Evolutionary conservation across 2,329 filamentous ascomycete species (phyloP), one percentile per base, ranked within the genome.

Genomic region (Penicillium psychrosexuale): DNA sequence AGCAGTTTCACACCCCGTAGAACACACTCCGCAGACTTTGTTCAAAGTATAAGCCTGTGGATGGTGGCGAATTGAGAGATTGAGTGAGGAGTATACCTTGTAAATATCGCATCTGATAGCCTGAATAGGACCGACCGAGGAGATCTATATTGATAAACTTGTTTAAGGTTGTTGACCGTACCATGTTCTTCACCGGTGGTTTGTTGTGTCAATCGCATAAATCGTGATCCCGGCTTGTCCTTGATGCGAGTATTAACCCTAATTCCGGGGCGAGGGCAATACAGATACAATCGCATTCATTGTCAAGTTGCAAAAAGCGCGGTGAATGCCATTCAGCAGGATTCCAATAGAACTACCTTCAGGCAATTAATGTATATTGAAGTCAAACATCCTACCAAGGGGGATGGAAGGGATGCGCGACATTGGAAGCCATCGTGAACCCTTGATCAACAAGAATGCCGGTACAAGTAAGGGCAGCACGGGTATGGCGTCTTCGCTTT

Each of bases 401-500:
- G 61, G 57, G 34, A 55, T 51, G 51, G 34, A 64, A 65, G 63
- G 63, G 63, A 65, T 65, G 53, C 62, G 60, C 62, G 62, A 64
- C 61, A 64, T 64, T 61, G 60, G 57, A 55, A 34, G 48, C 43
- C 59, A 60, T 64, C 58, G 61, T 56, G 55, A 53, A 48, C 62
- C 63, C 63, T 65, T 62, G 62, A 65, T 65, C 55, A 52, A 52
- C 53, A 39, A 51, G 48, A 62, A 64, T 55, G 52, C n/a, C 28
- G 43, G 63, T 64, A 54, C 49, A 64, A 56, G 62, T 61, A 65
- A 65, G 62, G 63, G 61, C 38, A 60, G 46, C 47, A 57, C 51
- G 48, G 56, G 51, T 56, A 61, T n/a, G n/a, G 19, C 28, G 11
- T 54, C 39, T 31, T 33, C 19, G 28, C 39, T 34, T n/a, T 15